These are phyloP conservation scores for Cryoendolithus antarcticus DNA, from an alignment of 2,329 filamentous ascomycete species.

Conservation along the genomic window DNA sequence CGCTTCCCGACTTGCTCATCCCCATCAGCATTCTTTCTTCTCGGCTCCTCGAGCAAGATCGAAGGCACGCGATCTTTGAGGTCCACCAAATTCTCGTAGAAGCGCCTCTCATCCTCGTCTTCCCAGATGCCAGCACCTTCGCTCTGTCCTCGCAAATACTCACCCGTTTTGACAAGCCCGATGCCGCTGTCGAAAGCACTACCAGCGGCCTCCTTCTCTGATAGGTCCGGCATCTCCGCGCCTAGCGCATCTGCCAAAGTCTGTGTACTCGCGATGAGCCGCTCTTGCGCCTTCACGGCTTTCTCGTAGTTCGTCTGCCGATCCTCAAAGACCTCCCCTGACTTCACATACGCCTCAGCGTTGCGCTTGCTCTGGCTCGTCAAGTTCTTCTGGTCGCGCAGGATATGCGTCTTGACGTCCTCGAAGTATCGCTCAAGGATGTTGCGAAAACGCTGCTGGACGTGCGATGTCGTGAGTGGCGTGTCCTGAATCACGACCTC, in stretches of 20 bases:
- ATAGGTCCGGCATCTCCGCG: conserved; percentile 85
- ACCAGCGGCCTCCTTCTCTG: conserved; percentile 63
- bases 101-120: conserved; percentile 92
- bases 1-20: conserved; percentile 79
- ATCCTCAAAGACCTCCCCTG: conserved; percentile 95
- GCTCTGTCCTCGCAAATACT: conserved; percentile 79
- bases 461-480: conserved; percentile 61
- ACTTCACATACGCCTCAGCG: conserved; percentile 96
- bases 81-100: conserved; percentile 94
- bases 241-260: conserved; percentile 82
- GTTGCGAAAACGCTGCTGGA: conserved; percentile 76
- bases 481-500: conserved; percentile 43
- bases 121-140: conserved; percentile 96
- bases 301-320: conserved; percentile 93
- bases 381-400: conserved; percentile 86
- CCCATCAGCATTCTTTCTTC: conserved; percentile 77
- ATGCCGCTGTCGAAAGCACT: conserved; percentile 62
- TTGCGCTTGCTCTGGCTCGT: conserved; percentile 81
- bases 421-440: conserved; percentile 82
- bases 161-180: conserved; percentile 83
- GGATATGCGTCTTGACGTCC: conserved; percentile 76
- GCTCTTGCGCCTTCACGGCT: conserved; percentile 82
- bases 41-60: conserved; percentile 83
- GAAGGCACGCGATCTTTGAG: conserved; percentile 90
- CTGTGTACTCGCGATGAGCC: conserved; percentile 79